Base-by-base conservation (phyloP, 176 grass and related monocot genomes). In the Zizania latifolia region DNA sequence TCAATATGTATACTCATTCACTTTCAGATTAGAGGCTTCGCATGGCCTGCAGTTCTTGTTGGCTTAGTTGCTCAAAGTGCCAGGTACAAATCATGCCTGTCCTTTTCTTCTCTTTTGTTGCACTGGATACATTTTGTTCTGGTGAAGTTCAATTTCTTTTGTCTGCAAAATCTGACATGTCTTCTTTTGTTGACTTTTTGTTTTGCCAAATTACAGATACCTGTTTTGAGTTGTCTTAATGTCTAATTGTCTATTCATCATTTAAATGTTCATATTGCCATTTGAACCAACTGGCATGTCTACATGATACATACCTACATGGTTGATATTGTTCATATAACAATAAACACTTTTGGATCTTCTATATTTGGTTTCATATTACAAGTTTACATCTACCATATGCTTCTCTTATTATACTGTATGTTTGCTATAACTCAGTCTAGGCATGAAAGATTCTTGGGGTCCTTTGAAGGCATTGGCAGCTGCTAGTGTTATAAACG, bases 51-150 rank as follows among this genome's bases (percentile, higher is more conserved):
- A 40, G 74, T 98, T 77, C 91, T 98, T 78, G 89, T 98, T 86
- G 94, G 94, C 31, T 78, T 98, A 90, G 94, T 98, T 84, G 94
- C 94, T 81, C 94, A 98, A 87, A 98, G 94, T 94, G 94, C 94
- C 72, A 98, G 94, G 94, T 98, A 93, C 40, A 55, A 57, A 69
- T 28, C 72, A 35, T 57, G 19, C 41, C 7, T 14, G 55, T 78
- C 68, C 19, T 51, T 84, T 29, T 50, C 46, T 50, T 50, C 46
- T 74, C 19, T 80, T 51, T 75, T 41, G 33, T 70, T 34, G 31
- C 55, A 40, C 15, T 68, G 31, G 1, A 62, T 84, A 23, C 38
- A 41, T 11, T 40, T 57, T 38, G 11, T 65, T 9, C 27, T 2
- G 30, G 43, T 7, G 15, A 56, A 32, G 26, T 68, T 79, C 30